Conservation (phyloP, 495 filamentous ascomycete species). For the Neurospora sp. region DNA sequence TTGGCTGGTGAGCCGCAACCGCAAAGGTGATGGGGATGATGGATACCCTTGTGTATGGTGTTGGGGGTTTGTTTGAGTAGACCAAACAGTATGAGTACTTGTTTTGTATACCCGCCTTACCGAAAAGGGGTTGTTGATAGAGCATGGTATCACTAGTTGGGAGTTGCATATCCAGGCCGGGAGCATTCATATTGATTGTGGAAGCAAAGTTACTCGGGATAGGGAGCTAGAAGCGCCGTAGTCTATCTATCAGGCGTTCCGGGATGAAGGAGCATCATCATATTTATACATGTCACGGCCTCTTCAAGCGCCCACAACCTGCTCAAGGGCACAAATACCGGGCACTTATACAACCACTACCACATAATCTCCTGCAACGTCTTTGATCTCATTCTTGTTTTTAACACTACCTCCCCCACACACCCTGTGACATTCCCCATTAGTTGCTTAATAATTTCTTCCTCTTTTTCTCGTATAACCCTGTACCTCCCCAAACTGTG, state of each 20-base stretch:
- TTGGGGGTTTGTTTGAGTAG: not conserved
- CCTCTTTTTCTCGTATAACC: not conserved
- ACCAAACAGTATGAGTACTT: not conserved
- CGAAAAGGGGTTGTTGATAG: not conserved
- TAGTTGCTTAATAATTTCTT: not conserved
- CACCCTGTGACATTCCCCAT: not conserved
- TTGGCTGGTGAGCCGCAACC: constrained; percentile 28
- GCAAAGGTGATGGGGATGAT: constrained; percentile 3
- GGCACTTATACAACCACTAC: not conserved
- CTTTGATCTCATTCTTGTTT: not conserved
- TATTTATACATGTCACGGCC: not conserved
- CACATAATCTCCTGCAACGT: not conserved
- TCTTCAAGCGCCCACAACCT: not conserved
- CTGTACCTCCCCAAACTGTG: too few species aligned
- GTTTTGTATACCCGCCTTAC: not conserved
- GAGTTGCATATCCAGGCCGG: not conserved
- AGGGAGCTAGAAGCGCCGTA: not conserved
- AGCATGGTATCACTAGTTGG: not conserved
- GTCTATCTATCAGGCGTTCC: not conserved
- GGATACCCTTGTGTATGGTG: not conserved
- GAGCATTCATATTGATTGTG: not conserved
- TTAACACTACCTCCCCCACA: not conserved
- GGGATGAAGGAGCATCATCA: not conserved
- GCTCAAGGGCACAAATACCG: not conserved
- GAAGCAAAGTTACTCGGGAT: not conserved